These are phyloP conservation scores for Mycosphaerelloides madeirae DNA, from an alignment of 2,329 filamentous ascomycete genomes.

Conservation along the genomic window DNA sequence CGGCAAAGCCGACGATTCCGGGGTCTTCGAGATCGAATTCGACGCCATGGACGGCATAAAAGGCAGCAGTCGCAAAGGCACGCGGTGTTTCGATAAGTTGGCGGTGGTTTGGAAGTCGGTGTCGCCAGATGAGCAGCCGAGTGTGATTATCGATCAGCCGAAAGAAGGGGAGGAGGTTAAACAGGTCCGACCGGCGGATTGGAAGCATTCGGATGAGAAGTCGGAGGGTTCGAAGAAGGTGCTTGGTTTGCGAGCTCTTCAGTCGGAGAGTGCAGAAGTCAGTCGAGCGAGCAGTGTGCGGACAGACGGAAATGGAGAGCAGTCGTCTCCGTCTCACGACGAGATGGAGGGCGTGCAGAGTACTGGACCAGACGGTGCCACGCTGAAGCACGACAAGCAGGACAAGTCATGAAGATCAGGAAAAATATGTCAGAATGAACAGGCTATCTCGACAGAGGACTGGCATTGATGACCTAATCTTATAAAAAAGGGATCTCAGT, in stretches of 20 bases:
- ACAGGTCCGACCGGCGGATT: constrained; percentile 67
- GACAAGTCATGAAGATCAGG: too few species aligned
- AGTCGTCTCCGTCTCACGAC: constrained; percentile 24
- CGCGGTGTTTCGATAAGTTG: constrained; percentile 72
- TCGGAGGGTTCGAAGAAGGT: constrained; percentile 49
- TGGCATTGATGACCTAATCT: not conserved
- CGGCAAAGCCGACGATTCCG: constrained; percentile 63
- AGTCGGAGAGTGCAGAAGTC: constrained; percentile 60
- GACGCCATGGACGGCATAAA: constrained; percentile 90
- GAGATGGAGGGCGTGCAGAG: constrained; percentile 25
- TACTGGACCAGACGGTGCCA: constrained; percentile 14
- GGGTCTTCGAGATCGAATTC: constrained; percentile 68
- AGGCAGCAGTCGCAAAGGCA: constrained; percentile 76
- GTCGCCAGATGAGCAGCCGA: constrained; percentile 22
- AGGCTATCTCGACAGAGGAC: not conserved
- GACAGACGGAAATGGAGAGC: constrained; percentile 11
- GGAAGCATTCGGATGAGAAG: constrained; percentile 55
- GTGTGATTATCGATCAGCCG: constrained; percentile 59
- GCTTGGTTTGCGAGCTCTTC: constrained; percentile 63
- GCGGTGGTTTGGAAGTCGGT: constrained; percentile 74
- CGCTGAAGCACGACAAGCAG: constrained; percentile 1
- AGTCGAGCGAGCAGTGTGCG: constrained; percentile 67
- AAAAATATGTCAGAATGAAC: not conserved
- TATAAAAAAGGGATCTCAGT: not conserved
- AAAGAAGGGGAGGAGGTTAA: constrained; percentile 62